Conservation (phyloP, 805 yeast genomes). For the Sungouiozyma ichnusensis region DNA sequence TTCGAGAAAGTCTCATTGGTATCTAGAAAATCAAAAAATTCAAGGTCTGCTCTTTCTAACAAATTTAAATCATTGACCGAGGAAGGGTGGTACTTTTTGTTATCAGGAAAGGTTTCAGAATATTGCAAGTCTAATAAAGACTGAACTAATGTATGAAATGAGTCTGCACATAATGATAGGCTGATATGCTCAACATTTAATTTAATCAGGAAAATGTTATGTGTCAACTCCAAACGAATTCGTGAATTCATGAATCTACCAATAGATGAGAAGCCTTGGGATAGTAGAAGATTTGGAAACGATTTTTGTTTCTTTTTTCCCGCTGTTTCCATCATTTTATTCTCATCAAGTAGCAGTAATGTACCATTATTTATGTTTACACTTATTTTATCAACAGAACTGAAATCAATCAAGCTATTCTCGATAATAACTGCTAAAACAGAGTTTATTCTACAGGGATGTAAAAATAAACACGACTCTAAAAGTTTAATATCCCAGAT, state of each 20-base stretch:
- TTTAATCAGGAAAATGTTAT: slow-evolving; percentile 19
- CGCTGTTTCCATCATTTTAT: slow-evolving; percentile 2
- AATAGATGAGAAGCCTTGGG: slow-evolving; percentile 20
- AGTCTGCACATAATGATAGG: slow-evolving; percentile 71
- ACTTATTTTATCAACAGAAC: slow-evolving; percentile 25
- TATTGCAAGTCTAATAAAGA: slow-evolving; percentile 60
- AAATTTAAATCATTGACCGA: slow-evolving; percentile 29
- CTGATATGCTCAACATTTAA: slow-evolving; percentile 35
- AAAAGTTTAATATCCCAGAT: slow-evolving; percentile 23
- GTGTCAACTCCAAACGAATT: slow-evolving; percentile 1
- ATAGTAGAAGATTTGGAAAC: slow-evolving; percentile 12
- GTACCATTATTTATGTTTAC: slow-evolving; percentile 41
- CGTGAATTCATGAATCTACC: slow-evolving; percentile 12
- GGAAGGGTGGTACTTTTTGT: slow-evolving; percentile 42
- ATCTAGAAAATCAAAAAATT: slow-evolving; percentile 21
- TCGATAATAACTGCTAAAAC: slow-evolving; percentile 44
- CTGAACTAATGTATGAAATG: slow-evolving; percentile 62
- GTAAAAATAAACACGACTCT: slow-evolving; percentile 51
- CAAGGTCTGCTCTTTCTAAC: slow-evolving; percentile 31
- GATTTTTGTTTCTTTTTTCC: slow-evolving; percentile 2
- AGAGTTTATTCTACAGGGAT: slow-evolving; percentile 55
- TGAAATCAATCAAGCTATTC: slow-evolving; percentile 29
- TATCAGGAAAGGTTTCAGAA: slow-evolving; percentile 50
- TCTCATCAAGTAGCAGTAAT: slow-evolving; percentile 58
- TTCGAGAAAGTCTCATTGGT: slow-evolving; percentile 11